phyloP scores from a whole-genome alignment of 2,329 filamentous ascomycete genomes.

The Paraphoma sp. region DNA sequence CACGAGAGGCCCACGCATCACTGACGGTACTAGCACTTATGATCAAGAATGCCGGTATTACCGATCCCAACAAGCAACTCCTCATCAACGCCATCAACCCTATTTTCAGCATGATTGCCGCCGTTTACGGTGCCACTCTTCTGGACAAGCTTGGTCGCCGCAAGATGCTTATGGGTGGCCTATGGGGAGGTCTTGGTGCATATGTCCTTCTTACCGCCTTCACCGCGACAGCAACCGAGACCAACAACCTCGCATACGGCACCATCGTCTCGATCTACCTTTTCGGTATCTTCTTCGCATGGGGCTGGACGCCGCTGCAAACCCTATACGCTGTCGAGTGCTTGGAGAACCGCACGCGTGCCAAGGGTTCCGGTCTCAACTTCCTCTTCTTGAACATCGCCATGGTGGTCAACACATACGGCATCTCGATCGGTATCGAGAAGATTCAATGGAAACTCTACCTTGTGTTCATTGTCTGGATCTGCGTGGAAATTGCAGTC shows the following conservation, averaged over 20 bases:
- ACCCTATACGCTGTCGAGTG: slow-evolving; percentile 49
- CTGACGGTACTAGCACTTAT: slow-evolving; percentile 25
- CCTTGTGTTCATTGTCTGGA: slow-evolving; percentile 42
- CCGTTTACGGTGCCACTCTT: slow-evolving; percentile 48
- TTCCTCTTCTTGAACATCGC: slow-evolving; percentile 43
- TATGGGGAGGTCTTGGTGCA: slow-evolving; percentile 41
- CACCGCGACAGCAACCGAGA: slow-evolving; percentile 33
- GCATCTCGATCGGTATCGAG: slow-evolving; percentile 40
- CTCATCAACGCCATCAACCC: slow-evolving; percentile 52
- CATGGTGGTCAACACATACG: slow-evolving; percentile 44
- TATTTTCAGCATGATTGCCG: slow-evolving; percentile 47
- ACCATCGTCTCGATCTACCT: slow-evolving; percentile 51
- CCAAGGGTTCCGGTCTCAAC: slow-evolving; percentile 45
- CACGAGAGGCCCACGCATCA: too few relatives aligned
- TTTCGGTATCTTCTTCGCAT: slow-evolving; percentile 50
- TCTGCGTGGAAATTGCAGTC: slow-evolving; percentile 35
- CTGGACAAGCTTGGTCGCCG: slow-evolving; percentile 42
- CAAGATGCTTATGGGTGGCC: slow-evolving; percentile 47
- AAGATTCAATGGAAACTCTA: slow-evolving; percentile 42
- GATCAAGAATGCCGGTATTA: slow-evolving; percentile 48
- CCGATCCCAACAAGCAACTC: slow-evolving; percentile 43
- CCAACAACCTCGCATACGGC: slow-evolving; percentile 43
- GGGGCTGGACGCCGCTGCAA: slow-evolving; percentile 51
- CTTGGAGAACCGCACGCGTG: slow-evolving; percentile 48
- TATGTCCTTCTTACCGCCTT: slow-evolving; percentile 48